phyloP scores from a whole-genome alignment of 2,329 filamentous ascomycete species.

The Cordyceps pruinosa region DNA sequence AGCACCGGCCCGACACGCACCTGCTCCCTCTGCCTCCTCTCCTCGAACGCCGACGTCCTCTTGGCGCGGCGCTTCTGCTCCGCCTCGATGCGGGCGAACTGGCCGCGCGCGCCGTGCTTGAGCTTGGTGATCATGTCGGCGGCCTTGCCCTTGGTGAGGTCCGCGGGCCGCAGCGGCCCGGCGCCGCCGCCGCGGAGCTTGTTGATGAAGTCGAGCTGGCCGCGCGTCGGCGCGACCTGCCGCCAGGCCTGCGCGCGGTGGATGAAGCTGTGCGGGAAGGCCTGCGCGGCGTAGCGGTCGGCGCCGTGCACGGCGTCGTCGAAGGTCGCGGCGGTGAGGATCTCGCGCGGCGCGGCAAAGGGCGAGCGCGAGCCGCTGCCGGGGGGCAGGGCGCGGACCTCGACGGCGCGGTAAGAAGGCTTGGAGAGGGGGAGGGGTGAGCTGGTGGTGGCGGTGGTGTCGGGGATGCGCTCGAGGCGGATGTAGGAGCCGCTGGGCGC shows the following conservation, averaged over 20 bases:
- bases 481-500: slow-evolving; percentile 57
- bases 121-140: slow-evolving; percentile 89
- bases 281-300: slow-evolving; percentile 67
- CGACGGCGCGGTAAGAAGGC: slow-evolving; percentile 36
- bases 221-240: slow-evolving; percentile 52
- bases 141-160: slow-evolving; percentile 72
- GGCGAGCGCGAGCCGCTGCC: slow-evolving; percentile 43
- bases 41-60: slow-evolving; percentile 30
- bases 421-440: background rate
- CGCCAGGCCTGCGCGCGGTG: slow-evolving; percentile 64
- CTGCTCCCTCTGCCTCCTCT: slow-evolving; percentile 39
- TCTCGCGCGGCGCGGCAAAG: slow-evolving; percentile 60
- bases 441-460: background rate
- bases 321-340: slow-evolving; percentile 61
- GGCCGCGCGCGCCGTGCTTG: slow-evolving; percentile 69
- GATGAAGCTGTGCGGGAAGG: slow-evolving; percentile 63
- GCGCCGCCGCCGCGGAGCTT: slow-evolving; percentile 47
- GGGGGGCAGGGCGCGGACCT: slow-evolving; percentile 41
- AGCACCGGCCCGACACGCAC: slow-evolving; percentile 50
- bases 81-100: slow-evolving; percentile 47
- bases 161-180: slow-evolving; percentile 19
- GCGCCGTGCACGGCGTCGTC: slow-evolving; percentile 73
- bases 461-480: slow-evolving; percentile 38
- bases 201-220: slow-evolving; percentile 64
- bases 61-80: slow-evolving; percentile 44